phyloP scores from a whole-genome alignment of 169 alveolate species.

The Plasmodium knowlesi region DNA sequence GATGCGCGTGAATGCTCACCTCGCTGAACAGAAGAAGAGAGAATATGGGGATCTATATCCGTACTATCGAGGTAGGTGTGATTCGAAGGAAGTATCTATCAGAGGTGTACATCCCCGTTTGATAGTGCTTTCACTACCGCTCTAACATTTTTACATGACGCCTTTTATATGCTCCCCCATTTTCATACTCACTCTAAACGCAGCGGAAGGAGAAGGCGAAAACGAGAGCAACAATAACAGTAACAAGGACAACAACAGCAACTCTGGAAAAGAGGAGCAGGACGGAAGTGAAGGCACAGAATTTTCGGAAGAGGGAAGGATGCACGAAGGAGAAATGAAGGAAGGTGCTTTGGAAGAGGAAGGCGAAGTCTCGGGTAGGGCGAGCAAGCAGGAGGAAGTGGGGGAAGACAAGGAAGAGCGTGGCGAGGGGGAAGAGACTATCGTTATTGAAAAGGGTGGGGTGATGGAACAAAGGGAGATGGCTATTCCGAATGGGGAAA shows the following conservation, averaged over 20 bases:
- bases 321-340: not conserved
- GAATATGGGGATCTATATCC: slow-evolving; percentile 62
- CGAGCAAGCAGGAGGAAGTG: not conserved
- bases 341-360: not conserved
- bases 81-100: not conserved
- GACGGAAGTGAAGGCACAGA: slow-evolving; percentile 1
- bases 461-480: not conserved
- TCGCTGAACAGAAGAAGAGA: slow-evolving; percentile 78
- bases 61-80: slow-evolving; percentile 26
- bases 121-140: not conserved
- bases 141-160: not conserved
- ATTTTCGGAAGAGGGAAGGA: slow-evolving; percentile 8
- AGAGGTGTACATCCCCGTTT: not conserved
- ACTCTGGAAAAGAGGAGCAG: not conserved
- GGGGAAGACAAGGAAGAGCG: not conserved
- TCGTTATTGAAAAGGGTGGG: not conserved
- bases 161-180: not conserved
- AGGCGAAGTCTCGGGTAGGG: not conserved
- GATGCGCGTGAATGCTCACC: slow-evolving; percentile 90
- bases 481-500: not conserved
- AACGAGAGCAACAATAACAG: not conserved
- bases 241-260: too few relatives aligned
- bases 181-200: not conserved
- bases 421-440: not conserved
- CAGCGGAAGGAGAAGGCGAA: slow-evolving; percentile 16